Evolutionary conservation across 2,329 filamentous ascomycete genomes (phyloP), one percentile per base, ranked within the genome.

Genomic region (Arachnomyces sp.): DNA sequence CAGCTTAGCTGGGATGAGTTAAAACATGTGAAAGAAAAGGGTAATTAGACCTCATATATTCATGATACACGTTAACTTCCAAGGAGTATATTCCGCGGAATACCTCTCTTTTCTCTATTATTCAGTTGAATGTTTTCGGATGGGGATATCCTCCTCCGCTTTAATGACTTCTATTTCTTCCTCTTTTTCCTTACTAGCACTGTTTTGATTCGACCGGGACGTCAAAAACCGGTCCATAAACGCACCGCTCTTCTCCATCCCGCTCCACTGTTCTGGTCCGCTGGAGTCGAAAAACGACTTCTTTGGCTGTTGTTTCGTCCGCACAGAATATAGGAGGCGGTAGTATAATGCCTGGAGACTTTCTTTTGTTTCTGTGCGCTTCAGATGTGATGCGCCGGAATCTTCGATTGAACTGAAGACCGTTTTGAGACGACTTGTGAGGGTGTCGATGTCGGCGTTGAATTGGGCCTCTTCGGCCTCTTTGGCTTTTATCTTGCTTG

Each of bases 281-380:
- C 18, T n/a, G 8, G 51, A 41, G 11, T 59, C 54, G 46, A 68
- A 69, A 11, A 62, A 42, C 2, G 53, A 73, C 43, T 67, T 69
- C 53, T 73, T 77, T 8, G 68, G 69, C 36, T 67, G 72, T 34
- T 68, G 71, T 49, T 74, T 75, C 8, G 84, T 84, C 36, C 87
- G 73, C 35, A 90, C 80, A 2, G 77, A 74, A 56, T 83, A 80
- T 34, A 79, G 65, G 11, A 95, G 68, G 40, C 89, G 77, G 52
- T 84, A 79, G 43, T 81, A 74, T n/a, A 95, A 66, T 42, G 80
- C 74, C 52, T 93, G 84, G 30, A 94, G 70, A 8, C 74, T 72
- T 39, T 80, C 79, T 62, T 94, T 95, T 9, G 84, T 79, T 54
- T 93, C 80, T 21, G 85, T 83, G 21, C 84, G 75, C 12, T 75